These are phyloP conservation scores for Arabis hirsuta DNA, from an alignment of 345 rosid genomes.

Conservation along the genomic window DNA sequence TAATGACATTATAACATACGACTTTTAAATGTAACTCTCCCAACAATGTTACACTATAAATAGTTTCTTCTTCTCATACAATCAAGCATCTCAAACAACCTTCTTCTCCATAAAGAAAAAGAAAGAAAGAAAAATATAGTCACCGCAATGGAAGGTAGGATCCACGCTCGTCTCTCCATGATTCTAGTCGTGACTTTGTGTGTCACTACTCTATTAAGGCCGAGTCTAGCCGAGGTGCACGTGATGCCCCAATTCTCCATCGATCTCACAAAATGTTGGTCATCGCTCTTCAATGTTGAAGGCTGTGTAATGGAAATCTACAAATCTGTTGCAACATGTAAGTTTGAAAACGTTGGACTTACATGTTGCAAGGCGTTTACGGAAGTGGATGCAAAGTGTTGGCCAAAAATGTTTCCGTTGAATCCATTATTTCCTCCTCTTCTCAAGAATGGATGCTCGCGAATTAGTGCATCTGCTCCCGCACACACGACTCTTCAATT, in stretches of 20 bases:
- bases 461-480: background rate
- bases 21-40: slow-evolving; percentile 2
- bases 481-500: background rate
- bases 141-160: background rate
- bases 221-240: background rate
- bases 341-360: slow-evolving; percentile 8
- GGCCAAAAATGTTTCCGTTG: slow-evolving; percentile 16
- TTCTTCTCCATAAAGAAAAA: background rate
- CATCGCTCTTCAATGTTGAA: background rate
- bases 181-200: background rate
- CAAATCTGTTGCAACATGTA: background rate
- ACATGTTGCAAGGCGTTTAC: slow-evolving; percentile 18
- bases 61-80: background rate
- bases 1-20: background rate
- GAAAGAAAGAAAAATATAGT: background rate
- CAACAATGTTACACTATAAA: background rate
- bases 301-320: background rate
- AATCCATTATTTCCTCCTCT: slow-evolving; percentile 22
- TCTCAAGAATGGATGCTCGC: slow-evolving; percentile 19
- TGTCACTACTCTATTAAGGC: background rate
- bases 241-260: background rate
- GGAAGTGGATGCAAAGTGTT: slow-evolving; percentile 7
- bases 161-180: background rate
- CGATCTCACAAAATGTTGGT: slow-evolving; percentile 1
- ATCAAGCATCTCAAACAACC: background rate